phyloP scores from a whole-genome alignment of 768 basidiomycete genomes.

The Suillus hirtellus region DNA sequence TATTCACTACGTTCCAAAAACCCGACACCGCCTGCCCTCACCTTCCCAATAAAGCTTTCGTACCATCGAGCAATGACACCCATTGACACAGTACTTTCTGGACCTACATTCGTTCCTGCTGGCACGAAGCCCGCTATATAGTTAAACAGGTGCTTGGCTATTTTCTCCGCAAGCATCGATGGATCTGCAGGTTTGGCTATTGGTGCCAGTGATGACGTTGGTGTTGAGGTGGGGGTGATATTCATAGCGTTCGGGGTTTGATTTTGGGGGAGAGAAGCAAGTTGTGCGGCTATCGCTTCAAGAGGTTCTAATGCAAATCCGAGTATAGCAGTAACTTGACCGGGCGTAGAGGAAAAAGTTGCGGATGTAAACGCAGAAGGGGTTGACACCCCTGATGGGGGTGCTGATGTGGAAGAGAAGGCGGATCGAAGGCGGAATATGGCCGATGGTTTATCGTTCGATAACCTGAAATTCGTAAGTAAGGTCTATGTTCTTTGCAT shows the following conservation, averaged over 20 bases:
- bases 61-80: slow-evolving; percentile 68
- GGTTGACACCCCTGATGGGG: slow-evolving; percentile 32
- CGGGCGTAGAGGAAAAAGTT: slow-evolving; percentile 33
- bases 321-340: slow-evolving; percentile 68
- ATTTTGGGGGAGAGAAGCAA: slow-evolving; percentile 45
- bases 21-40: slow-evolving; percentile 55
- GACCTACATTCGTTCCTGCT: slow-evolving; percentile 41
- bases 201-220: slow-evolving; percentile 24
- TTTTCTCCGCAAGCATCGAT: slow-evolving; percentile 59
- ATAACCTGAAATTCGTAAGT: slow-evolving; percentile 53
- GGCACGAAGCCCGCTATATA: slow-evolving; percentile 67
- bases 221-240: slow-evolving; percentile 23
- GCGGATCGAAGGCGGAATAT: slow-evolving; percentile 81
- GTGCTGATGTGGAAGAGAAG: slow-evolving; percentile 41
- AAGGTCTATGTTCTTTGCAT: not conserved
- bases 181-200: slow-evolving; percentile 41
- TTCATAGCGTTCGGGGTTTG: slow-evolving; percentile 25
- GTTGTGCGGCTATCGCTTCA: slow-evolving; percentile 55
- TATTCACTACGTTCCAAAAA: slow-evolving; percentile 55
- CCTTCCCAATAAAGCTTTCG: slow-evolving; percentile 61
- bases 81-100: slow-evolving; percentile 62
- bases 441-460: slow-evolving; percentile 87
- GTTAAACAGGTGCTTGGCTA: slow-evolving; percentile 75
- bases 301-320: slow-evolving; percentile 83
- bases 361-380: slow-evolving; percentile 34